Percentiles rank a stretch among this genome's conserved stretches.
These are phyloP conservation scores for Aurantiochytrium sp. DNA, from an alignment of 108 stramenopile genomes.

Conservation along the genomic window DNA sequence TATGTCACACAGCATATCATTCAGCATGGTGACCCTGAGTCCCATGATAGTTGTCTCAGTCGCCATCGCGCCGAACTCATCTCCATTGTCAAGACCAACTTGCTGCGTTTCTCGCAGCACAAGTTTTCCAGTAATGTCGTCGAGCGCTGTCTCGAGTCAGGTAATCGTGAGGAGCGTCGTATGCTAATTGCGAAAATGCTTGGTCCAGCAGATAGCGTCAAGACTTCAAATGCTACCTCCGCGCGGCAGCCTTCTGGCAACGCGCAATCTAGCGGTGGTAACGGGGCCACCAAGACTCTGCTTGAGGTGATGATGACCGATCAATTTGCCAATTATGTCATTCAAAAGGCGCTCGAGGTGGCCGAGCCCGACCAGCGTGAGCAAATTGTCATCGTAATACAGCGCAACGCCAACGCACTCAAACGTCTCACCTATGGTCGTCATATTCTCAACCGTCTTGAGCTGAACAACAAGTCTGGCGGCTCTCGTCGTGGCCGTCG, in stretches of 20 bases:
- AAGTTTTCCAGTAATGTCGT: slow-evolving; percentile 97
- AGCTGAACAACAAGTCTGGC: neutral
- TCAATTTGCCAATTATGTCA: slow-evolving; percentile 95
- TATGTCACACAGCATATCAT: slow-evolving; percentile 83
- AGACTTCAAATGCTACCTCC: neutral
- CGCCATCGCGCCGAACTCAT: slow-evolving; percentile 53
- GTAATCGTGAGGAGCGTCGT: slow-evolving; percentile 62
- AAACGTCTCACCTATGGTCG: neutral
- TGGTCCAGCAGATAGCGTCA: neutral
- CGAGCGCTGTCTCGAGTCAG: slow-evolving; percentile 88
- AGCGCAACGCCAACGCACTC: neutral
- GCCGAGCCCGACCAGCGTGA: slow-evolving; percentile 56
- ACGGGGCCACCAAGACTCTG: neutral
- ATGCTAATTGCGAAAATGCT: slow-evolving; percentile 50
- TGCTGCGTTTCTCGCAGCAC: slow-evolving; percentile 80
- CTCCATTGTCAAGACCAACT: slow-evolving; percentile 64
- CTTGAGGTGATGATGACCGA: slow-evolving; percentile 87
- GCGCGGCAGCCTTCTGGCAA: too few relatives aligned
- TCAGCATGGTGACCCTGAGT: slow-evolving; percentile 66
- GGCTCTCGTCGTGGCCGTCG: neutral
- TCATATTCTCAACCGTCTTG: neutral
- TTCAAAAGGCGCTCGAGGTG: slow-evolving; percentile 89
- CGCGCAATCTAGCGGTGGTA: too few relatives aligned
- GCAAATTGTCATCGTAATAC: neutral
- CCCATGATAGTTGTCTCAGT: neutral